phyloP scores from a whole-genome alignment of 192 early-diverging fungal genomes.

The Phlyctochytrium bullatum region DNA sequence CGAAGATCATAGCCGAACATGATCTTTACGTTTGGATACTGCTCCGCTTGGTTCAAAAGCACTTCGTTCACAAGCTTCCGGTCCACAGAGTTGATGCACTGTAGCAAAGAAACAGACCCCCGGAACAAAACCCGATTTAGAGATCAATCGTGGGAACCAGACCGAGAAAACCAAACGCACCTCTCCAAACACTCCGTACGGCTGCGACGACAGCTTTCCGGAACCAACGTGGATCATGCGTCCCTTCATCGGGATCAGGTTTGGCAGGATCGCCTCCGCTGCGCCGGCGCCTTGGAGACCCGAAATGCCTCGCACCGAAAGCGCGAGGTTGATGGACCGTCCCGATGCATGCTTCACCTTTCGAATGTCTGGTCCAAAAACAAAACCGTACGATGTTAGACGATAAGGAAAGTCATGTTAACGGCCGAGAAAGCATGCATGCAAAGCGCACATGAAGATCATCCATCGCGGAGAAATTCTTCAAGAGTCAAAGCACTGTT shows the following conservation, averaged over 20 bases:
- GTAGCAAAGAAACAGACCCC: too few relatives aligned
- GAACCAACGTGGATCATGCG: slow-evolving; percentile 84
- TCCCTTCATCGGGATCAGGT: slow-evolving; percentile 86
- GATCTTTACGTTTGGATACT: slow-evolving; percentile 64
- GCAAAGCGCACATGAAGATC: too few relatives aligned
- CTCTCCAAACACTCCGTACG: slow-evolving; percentile 86
- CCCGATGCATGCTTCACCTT: slow-evolving; percentile 32
- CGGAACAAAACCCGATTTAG: not conserved
- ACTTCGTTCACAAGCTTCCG: slow-evolving; percentile 77
- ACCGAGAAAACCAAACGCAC: slow-evolving; percentile 28
- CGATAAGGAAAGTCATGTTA: not conserved
- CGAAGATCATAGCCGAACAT: slow-evolving; percentile 74
- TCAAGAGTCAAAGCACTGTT: too few relatives aligned
- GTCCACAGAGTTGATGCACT: slow-evolving; percentile 94
- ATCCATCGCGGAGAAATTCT: too few relatives aligned
- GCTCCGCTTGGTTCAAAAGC: slow-evolving; percentile 72
- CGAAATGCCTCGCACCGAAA: slow-evolving; percentile 81
- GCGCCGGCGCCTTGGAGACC: slow-evolving; percentile 73
- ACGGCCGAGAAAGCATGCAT: not conserved
- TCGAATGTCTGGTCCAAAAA: slow-evolving; percentile 37
- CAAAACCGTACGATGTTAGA: too few relatives aligned
- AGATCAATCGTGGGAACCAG: too few relatives aligned
- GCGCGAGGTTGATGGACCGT: slow-evolving; percentile 91
- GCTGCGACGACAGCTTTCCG: slow-evolving; percentile 71
- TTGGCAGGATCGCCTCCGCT: slow-evolving; percentile 62